Evolutionary conservation across 768 basidiomycete genomes (phyloP), one percentile per base, ranked within the genome.

Genomic region (Panus rudis): DNA sequence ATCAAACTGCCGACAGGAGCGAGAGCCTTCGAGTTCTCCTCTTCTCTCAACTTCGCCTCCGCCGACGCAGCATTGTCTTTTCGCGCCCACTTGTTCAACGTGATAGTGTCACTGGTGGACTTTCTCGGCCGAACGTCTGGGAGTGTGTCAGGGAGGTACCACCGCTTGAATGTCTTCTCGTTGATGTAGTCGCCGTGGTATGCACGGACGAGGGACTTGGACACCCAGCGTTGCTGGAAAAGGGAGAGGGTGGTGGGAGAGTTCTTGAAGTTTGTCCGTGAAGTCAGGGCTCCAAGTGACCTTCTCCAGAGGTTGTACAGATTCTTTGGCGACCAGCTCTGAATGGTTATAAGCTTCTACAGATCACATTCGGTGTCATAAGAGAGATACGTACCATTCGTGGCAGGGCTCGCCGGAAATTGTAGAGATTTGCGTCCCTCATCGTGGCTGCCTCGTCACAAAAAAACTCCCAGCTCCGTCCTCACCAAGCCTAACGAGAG

Each of bases 101-200:
- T 63, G 0, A 58, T 60, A 50, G 63, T 65, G 57, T 75, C 74
- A 39, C 72, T 70, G 6, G 70, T 69, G 14, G 22, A 6, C 12
- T 34, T 71, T 58, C 50, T 54, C 32, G 76, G 90, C 38, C 87
- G 84, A 42, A 90, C 86, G 55, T 92, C 89, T 0, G 89, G 94
- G 13, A 98, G 72, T 0, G 75, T 81, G 46, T 77, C 71, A 13
- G 94, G 94, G 27, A 99, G 76, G 61, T 92, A 98, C 86, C 91
- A 92, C 45, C 85, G 79, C 60, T 92, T 92, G 76, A 97, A 98
- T 27, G 83, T 82, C 55, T 83, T 85, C 69, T 94, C 91, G 41
- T 81, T 81, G 48, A 97, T 92, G 59, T 77, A 84, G 72, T 96
- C 93, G 19, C 93, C 92, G 59, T 98, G 96, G 72, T 98, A 98